These are phyloP conservation scores for Pyracantha coccinea DNA, from an alignment of 331 rosid species.

Conservation along the genomic window DNA sequence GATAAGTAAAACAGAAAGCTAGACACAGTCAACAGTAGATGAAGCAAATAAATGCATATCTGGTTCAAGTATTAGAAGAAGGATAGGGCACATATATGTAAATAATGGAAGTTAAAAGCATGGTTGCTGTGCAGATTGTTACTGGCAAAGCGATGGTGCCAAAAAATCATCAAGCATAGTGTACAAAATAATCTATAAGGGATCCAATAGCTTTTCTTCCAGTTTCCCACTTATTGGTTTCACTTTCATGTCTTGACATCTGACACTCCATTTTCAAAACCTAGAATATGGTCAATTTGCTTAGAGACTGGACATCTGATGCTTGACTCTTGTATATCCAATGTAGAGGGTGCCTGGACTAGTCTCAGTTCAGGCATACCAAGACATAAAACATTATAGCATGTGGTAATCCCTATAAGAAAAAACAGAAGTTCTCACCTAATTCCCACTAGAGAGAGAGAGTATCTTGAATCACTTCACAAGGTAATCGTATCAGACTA, in stretches of 20 bases:
- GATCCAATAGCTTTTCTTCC: neutral
- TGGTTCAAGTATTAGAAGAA: neutral
- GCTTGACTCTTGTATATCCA: neutral
- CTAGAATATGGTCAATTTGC: neutral
- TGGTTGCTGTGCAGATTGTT: neutral
- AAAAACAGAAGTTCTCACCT: neutral
- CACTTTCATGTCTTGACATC: neutral
- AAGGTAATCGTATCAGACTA: neutral
- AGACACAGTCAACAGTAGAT: neutral
- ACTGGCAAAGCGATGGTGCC: neutral
- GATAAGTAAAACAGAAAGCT: constrained; percentile 10
- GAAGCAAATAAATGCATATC: neutral
- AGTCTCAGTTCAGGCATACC: neutral
- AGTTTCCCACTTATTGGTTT: neutral
- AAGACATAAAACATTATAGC: neutral
- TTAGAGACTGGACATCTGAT: neutral
- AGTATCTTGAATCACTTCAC: neutral
- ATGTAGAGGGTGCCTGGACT: neutral
- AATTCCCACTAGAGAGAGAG: neutral
- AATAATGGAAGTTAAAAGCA: neutral
- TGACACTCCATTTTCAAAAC: neutral
- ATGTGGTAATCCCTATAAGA: neutral
- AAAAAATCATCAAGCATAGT: neutral
- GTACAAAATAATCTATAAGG: neutral
- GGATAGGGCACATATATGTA: too few relatives aligned